A percentile compares a stretch with the other conserved stretches of the same genome.
Evolutionary conservation across 495 filamentous ascomycete species (phyloP).

Genomic region (Saxophila tyrrhenica): DNA sequence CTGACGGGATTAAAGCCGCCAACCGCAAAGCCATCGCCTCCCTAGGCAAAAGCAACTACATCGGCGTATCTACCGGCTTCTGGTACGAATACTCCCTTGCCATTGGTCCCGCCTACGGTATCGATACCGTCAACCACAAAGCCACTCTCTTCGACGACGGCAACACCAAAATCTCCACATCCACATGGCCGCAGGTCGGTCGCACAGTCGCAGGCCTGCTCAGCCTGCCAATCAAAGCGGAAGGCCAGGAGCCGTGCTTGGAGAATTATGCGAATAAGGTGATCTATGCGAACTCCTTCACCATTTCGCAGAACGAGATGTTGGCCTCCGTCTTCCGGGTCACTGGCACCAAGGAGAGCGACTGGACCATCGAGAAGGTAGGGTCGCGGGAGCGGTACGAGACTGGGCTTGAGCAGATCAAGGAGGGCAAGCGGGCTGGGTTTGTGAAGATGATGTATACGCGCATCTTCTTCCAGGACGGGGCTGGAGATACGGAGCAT

Average conservation of each 20-base stretch:
- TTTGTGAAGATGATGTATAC: constrained; percentile 45
- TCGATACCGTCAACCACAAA: constrained; percentile 31
- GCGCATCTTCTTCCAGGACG: constrained; percentile 41
- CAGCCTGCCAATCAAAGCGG: constrained; percentile 1
- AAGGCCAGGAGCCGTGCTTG: constrained; percentile 7
- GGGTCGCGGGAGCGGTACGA: constrained; percentile 33
- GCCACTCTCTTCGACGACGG: constrained; percentile 42
- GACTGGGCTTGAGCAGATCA: constrained; percentile 32
- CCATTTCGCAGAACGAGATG: constrained; percentile 37
- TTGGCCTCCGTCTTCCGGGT: constrained; percentile 40
- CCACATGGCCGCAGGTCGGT: constrained; percentile 36
- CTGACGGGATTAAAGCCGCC: neutral
- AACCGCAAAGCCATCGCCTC: neutral
- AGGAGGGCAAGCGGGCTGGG: constrained; percentile 34
- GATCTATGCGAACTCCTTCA: constrained; percentile 34
- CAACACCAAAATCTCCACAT: constrained; percentile 29
- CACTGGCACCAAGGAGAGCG: constrained; percentile 8
- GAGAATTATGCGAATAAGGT: constrained; percentile 28
- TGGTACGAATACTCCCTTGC: constrained; percentile 45
- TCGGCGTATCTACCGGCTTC: constrained; percentile 38
- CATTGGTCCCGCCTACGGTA: constrained; percentile 40
- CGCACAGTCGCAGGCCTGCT: constrained; percentile 29
- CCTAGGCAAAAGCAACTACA: constrained; percentile 29
- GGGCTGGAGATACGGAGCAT: constrained; percentile 32
- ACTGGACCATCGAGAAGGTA: constrained; percentile 35